Percentiles rank a stretch among this genome's conserved stretches.
These are phyloP conservation scores for Apophysomyces sp. DNA, from an alignment of 371 early-diverging fungal species.

Conservation along the genomic window DNA sequence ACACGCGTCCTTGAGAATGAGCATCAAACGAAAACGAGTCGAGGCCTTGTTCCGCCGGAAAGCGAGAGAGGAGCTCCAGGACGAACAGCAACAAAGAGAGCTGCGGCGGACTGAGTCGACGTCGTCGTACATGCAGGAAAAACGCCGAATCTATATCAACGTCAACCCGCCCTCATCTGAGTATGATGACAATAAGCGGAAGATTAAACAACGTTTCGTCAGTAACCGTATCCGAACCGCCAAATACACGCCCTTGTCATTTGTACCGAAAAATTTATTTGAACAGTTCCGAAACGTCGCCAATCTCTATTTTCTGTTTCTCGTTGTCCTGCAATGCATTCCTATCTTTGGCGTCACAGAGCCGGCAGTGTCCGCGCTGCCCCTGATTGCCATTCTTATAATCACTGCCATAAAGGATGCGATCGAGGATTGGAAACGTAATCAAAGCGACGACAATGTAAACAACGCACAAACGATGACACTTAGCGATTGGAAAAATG, in stretches of 20 bases:
- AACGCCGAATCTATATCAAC: constrained; percentile 43
- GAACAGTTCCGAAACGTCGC: constrained; percentile 92
- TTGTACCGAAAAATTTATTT: constrained; percentile 90
- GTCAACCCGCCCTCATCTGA: constrained; percentile 30
- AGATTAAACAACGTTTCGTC: constrained; percentile 17
- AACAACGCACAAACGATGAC: constrained; percentile 57
- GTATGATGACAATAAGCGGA: constrained; percentile 23
- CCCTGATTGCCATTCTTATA: constrained; percentile 78
- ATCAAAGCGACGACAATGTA: constrained; percentile 76
- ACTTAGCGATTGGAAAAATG: constrained; percentile 56
- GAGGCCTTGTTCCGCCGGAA: constrained; percentile 6
- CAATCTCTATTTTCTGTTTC: constrained; percentile 90
- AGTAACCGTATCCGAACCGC: constrained; percentile 78
- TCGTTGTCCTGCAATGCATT: constrained; percentile 82
- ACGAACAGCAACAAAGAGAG: constrained; percentile 9
- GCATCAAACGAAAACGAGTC: constrained; percentile 2
- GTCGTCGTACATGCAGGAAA: constrained; percentile 42
- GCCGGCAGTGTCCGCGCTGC: constrained; percentile 81
- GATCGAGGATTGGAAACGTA: constrained; percentile 91
- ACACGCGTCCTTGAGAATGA: background rate
- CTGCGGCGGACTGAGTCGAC: constrained; percentile 37
- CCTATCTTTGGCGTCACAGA: constrained; percentile 70
- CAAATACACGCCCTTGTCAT: constrained; percentile 82
- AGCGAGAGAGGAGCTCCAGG: constrained; percentile 2
- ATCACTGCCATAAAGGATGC: constrained; percentile 93